Conservation (phyloP, 768 basidiomycete genomes). For the Dioszegia crocea region DNA sequence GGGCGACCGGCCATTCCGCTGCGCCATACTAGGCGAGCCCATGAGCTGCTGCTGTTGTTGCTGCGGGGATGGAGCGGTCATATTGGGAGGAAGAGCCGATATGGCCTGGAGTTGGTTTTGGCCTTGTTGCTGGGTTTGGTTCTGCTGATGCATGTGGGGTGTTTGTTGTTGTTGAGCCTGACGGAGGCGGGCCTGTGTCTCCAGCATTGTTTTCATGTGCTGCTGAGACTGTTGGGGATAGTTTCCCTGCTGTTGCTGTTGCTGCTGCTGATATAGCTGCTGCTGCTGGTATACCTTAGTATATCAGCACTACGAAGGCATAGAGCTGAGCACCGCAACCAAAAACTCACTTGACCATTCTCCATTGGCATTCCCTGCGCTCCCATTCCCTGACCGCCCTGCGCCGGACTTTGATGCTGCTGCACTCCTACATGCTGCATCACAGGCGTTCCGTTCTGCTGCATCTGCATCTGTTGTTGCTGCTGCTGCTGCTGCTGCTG, state of each 20-base stretch:
- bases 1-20: not conserved
- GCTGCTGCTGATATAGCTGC: slow-evolving; percentile 8
- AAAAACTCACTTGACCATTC: slow-evolving; percentile 3
- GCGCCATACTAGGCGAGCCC: slow-evolving; percentile 2
- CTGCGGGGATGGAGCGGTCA: slow-evolving; percentile 5
- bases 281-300: slow-evolving; percentile 7
- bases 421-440: not conserved
- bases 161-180: slow-evolving; percentile 9
- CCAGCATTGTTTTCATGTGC: not conserved
- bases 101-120: not conserved
- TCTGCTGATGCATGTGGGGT: slow-evolving; percentile 6
- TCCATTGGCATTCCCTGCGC: slow-evolving; percentile 11
- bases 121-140: too few relatives aligned
- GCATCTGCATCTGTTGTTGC: slow-evolving; percentile 3
- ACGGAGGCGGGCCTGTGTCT: not conserved
- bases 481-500: slow-evolving; percentile 1
- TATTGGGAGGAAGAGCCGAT: slow-evolving; percentile 3
- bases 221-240: slow-evolving; percentile 1
- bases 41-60: slow-evolving; percentile 14
- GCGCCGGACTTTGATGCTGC: not conserved
- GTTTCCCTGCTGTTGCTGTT: slow-evolving; percentile 7
- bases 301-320: too few relatives aligned
- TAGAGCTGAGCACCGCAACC: too few relatives aligned
- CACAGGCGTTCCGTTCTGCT: slow-evolving; percentile 4
- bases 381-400: not conserved